Evolutionary conservation across 176 grass and related monocot species (phyloP), one percentile per base, ranked within the genome.

Genomic region (Pontederia crassipes): DNA sequence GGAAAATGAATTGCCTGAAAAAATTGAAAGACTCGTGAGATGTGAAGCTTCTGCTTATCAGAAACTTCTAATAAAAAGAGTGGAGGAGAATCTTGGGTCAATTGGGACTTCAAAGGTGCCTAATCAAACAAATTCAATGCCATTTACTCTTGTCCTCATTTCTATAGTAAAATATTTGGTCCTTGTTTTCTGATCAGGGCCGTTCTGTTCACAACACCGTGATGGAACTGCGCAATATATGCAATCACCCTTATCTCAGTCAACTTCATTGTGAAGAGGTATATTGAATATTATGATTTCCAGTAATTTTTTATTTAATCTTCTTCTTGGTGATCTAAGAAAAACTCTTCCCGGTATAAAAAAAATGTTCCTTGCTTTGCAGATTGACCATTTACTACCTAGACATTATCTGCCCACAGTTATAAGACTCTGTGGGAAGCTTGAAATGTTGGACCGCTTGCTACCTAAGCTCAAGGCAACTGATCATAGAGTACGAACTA

Each of bases 201-300:
- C 87, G 87, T 28, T 74, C 93, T 9, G 84, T 98, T 71, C 87
- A 98, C 63, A 98, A 98, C 71, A 81, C 93, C 81, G 93, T 98
- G 59, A 92, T 98, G 93, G 93, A 98, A 78, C 32, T 88, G 76
- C 89, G 93, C 40, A 98, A 98, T 75, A 98, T 98, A 68, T 98
- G 93, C 84, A 98, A 98, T 65, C 93, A 98, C 81, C 93, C 93
- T 0, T 98, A 98, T 64, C 76, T 98, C 69, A 98, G 93, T 56
- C 93, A 98, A 17, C 74, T 98, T 83, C 87, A 98, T 81, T 70
- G 75, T 74, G 93, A 92, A 40, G 79, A 98, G 93, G 93, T 83
- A 80, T 48, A 52, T 68, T 74, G 32, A 40, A 40, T 40, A 40
- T 40, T 40, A 7, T 40, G 6, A 40, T 40, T 40, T 40, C 32